Evolutionary conservation across 1,284 basidiomycete genomes (phyloP).

Genomic region (Irpex lacteus): DNA sequence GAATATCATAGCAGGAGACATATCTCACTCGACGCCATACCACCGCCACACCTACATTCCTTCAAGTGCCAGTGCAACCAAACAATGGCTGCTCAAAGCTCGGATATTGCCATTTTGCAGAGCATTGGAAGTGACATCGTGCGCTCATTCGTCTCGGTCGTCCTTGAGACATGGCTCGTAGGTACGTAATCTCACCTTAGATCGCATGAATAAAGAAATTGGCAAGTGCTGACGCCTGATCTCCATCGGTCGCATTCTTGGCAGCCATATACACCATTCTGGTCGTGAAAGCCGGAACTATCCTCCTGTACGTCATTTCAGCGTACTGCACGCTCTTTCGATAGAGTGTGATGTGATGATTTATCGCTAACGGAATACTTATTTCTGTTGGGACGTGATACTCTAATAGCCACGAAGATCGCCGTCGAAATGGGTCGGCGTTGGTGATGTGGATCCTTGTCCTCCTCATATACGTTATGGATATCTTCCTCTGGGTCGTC

Average conservation of each 20-base stretch:
- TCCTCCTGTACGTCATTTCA: neutral
- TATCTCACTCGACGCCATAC: too few relatives aligned
- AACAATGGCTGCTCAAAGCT: too few relatives aligned
- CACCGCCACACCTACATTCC: too few relatives aligned
- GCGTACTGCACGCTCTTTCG: too few relatives aligned
- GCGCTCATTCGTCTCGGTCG: conserved; percentile 10
- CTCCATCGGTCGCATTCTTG: neutral
- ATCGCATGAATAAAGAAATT: neutral
- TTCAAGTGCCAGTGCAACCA: too few relatives aligned
- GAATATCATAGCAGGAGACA: too few relatives aligned
- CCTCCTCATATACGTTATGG: conserved; percentile 14
- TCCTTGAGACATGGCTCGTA: conserved; percentile 11
- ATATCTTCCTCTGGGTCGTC: conserved; percentile 15
- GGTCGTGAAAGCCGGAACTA: neutral
- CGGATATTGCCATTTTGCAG: conserved; percentile 5
- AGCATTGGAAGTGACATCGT: conserved; percentile 13
- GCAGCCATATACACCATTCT: neutral
- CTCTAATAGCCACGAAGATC: neutral
- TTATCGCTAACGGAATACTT: neutral
- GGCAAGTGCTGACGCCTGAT: neutral
- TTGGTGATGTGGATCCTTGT: conserved; percentile 7
- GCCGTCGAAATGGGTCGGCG: conserved; percentile 4
- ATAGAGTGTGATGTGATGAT: too few relatives aligned
- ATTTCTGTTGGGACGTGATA: too few relatives aligned
- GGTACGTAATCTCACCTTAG: neutral